Conservation (phyloP, 2,329 filamentous ascomycete species). For the Venturia carpophila region DNA sequence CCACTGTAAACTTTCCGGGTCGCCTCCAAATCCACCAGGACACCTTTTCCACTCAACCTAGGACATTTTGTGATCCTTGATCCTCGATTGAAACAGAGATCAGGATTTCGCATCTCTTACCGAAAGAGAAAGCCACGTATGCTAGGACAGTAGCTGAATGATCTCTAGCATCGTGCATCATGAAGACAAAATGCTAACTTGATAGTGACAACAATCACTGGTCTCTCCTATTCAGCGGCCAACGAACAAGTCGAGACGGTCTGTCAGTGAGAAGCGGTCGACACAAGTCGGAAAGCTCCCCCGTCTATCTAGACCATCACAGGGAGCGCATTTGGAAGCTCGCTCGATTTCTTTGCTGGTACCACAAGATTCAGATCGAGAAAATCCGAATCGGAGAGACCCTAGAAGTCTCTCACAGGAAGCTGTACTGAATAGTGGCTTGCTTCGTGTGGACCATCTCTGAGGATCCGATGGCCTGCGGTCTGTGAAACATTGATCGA, state of each 20-base stretch:
- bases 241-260: background rate
- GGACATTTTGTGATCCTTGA: too few relatives aligned
- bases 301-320: conserved; percentile 53
- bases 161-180: too few relatives aligned
- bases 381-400: background rate
- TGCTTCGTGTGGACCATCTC: background rate
- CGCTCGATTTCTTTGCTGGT: background rate
- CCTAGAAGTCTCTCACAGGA: background rate
- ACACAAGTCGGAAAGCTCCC: conserved; percentile 33
- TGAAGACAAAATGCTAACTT: background rate
- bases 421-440: background rate
- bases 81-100: too few relatives aligned
- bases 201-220: background rate
- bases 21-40: too few relatives aligned
- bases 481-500: background rate
- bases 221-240: too few relatives aligned
- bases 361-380: background rate
- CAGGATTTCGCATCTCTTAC: background rate
- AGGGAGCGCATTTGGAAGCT: conserved; percentile 38
- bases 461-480: background rate
- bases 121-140: background rate
- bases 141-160: background rate
- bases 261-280: background rate
- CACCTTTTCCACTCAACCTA: too few relatives aligned
- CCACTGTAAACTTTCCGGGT: too few relatives aligned